Evolutionary conservation across 208 protist genomes (phyloP), one percentile per base, ranked within the genome.

Genomic region (Trypanosoma cruzi): DNA sequence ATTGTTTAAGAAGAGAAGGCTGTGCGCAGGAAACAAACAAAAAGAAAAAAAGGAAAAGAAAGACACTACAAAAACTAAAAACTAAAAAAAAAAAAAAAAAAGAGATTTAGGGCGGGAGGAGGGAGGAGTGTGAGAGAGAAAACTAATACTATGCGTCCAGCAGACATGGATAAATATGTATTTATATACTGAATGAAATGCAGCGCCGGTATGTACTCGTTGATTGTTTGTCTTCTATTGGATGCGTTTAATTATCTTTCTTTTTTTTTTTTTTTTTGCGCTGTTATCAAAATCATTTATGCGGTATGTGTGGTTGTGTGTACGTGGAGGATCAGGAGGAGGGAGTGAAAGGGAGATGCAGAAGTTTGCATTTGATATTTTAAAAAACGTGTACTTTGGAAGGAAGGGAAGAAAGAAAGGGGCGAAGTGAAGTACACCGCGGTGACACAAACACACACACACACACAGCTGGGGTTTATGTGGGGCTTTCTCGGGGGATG

Each of bases 81-180:
- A n/a, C n/a, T n/a, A 16, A 26, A 54, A 10, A 54, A 26, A n/a
- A n/a, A n/a, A n/a, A n/a, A n/a, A n/a, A n/a, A n/a, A n/a, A n/a
- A n/a, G n/a, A n/a, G n/a, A n/a, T n/a, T n/a, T n/a, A n/a, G n/a
- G n/a, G n/a, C n/a, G n/a, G n/a, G n/a, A n/a, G n/a, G n/a, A n/a
- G n/a, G n/a, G n/a, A n/a, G n/a, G n/a, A n/a, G n/a, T n/a, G n/a
- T n/a, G n/a, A n/a, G n/a, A n/a, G n/a, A n/a, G n/a, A n/a, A n/a
- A n/a, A n/a, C n/a, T n/a, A n/a, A n/a, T n/a, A n/a, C n/a, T n/a
- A n/a, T n/a, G n/a, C n/a, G n/a, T n/a, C n/a, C n/a, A n/a, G n/a
- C n/a, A n/a, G n/a, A n/a, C n/a, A n/a, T n/a, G n/a, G n/a, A 58
- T 58, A 68, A 68, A 58, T 75, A 32, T 34, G 75, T 71, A 69